A percentile compares a stretch with the other conserved stretches of the same genome.
Evolutionary conservation across 768 basidiomycete species (phyloP).

Genomic region (Hygrophoropsis aurantiaca): DNA sequence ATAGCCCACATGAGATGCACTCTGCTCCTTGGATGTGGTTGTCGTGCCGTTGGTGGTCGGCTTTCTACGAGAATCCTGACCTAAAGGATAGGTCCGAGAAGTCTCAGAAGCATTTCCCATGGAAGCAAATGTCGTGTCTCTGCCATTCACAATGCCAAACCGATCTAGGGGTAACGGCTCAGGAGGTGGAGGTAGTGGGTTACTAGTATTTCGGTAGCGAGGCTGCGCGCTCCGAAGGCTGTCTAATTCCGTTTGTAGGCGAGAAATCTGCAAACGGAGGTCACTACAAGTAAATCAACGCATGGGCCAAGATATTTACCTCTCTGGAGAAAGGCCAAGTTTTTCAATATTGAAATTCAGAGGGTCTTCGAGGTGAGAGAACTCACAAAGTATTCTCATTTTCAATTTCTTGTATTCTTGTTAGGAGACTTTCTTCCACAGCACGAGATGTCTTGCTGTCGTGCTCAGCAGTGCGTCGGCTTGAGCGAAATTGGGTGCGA

Average conservation of each 20-base stretch:
- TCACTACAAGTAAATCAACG: constrained; percentile 18
- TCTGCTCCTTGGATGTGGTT: too few species aligned
- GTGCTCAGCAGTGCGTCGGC: constrained; percentile 24
- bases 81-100: too few species aligned
- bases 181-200: constrained; percentile 59
- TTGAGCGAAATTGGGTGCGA: constrained; percentile 28
- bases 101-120: too few species aligned
- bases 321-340: constrained; percentile 1
- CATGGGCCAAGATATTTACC: not conserved
- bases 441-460: constrained; percentile 36
- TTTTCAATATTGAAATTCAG: not conserved
- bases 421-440: constrained; percentile 36
- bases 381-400: constrained; percentile 26
- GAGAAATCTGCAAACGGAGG: constrained; percentile 25
- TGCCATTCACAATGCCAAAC: constrained; percentile 13
- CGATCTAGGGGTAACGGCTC: constrained; percentile 48
- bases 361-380: not conserved
- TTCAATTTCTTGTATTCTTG: constrained; percentile 32
- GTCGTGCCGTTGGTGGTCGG: too few species aligned
- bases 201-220: constrained; percentile 33
- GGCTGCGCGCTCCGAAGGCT: constrained; percentile 32
- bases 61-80: too few species aligned
- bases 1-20: constrained; percentile 12
- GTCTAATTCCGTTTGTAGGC: constrained; percentile 36
- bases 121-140: not conserved